Evolutionary conservation across 441 rosid species (phyloP), one percentile per base, ranked within the genome.

Genomic region (Pelargonium myrrhifolium): DNA sequence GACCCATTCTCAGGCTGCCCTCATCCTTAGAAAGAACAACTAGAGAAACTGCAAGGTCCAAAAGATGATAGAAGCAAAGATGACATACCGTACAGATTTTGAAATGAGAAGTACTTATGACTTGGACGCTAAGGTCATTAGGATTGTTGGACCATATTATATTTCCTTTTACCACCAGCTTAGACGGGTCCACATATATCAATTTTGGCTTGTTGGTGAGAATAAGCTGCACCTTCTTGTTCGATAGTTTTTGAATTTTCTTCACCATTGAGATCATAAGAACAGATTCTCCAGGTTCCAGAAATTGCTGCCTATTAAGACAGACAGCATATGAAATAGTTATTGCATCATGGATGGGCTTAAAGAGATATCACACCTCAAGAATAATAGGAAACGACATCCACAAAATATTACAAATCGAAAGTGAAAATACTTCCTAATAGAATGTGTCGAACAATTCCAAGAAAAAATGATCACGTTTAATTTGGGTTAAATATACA

Each of bases 141-240:
- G 97, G 83, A 83, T 89, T 93, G 84, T 93, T 84, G 65, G 96
- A 95, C 98, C 99, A 92, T 73, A 92, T 82, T 58, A 90, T 83
- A 76, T 86, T 90, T 72, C 98, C 97, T 76, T 95, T 95, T 9
- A 85, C 90, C 37, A 87, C 68, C 68, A 93, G 83, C 76, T 95
- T 95, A 15, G 97, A 78, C 40, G 99, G 98, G 73, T 95, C 98
- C 42, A 90, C 96, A 6, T 92, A 95, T 37, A 95, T 86, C 78
- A 95, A 77, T 75, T 81, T 92, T 17, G 99, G 99, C 72, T 92
- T 95, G 84, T 87, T 89, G 66, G 99, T 94, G 51, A 94, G 98
- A 72, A 94, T 92, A 61, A 94, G 96, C 80, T 94, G 99, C 84
- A 94, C 98, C 75, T 94, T 94, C 84, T 94, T 92, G 86, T 87